Conservation (phyloP, 257 asterid species). For the Nicotiana otophora region DNA sequence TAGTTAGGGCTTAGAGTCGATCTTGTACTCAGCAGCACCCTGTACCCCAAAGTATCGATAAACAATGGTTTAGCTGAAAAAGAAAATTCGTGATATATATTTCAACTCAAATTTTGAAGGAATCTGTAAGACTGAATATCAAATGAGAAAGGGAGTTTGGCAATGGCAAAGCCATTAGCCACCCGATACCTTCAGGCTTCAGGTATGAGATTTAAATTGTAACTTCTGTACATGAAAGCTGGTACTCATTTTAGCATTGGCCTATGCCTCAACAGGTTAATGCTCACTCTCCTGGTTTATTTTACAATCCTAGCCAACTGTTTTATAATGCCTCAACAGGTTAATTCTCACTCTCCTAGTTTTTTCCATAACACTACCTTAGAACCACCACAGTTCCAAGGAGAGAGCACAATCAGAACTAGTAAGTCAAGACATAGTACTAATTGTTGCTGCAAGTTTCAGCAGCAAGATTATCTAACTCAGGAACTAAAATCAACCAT, state of each 20-base stretch:
- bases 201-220: neutral
- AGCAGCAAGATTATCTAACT: neutral
- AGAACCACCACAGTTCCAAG: neutral
- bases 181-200: neutral
- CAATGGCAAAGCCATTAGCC: neutral
- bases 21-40: neutral
- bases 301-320: neutral
- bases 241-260: neutral
- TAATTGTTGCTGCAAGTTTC: neutral
- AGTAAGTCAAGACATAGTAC: neutral
- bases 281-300: neutral
- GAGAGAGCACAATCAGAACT: neutral
- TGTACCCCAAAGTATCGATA: neutral
- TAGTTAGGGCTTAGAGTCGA: neutral
- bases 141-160: neutral
- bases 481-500: neutral
- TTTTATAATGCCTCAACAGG: neutral
- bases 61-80: neutral
- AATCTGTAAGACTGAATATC: neutral
- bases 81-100: neutral
- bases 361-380: neutral
- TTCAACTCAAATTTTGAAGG: neutral
- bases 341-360: neutral
- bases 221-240: neutral
- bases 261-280: neutral